Percentiles rank a stretch among this genome's conserved stretches.
Conservation (phyloP, 768 basidiomycete genomes). For the Agrocybe pediades region DNA sequence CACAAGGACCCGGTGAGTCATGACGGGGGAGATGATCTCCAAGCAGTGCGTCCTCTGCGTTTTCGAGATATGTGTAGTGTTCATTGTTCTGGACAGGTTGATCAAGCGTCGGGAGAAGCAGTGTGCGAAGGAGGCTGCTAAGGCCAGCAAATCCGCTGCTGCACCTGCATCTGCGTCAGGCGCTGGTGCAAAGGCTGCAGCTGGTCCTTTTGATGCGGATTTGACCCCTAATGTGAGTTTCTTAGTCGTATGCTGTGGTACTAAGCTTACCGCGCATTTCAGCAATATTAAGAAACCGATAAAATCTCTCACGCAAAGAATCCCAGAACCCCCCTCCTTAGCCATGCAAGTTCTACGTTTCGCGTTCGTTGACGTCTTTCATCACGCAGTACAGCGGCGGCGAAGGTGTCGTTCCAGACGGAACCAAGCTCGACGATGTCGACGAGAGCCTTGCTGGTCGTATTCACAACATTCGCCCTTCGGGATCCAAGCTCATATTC, state of each 20-base stretch:
- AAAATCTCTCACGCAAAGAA: conserved; percentile 82
- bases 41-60: conserved; percentile 69
- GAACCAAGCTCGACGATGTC: conserved; percentile 60
- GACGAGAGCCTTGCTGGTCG: conserved; percentile 88
- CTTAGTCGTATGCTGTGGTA: not conserved
- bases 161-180: conserved; percentile 39
- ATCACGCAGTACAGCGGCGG: conserved; percentile 71
- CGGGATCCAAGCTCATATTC: conserved; percentile 84
- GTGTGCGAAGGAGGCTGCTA: conserved; percentile 79
- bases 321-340: conserved; percentile 91
- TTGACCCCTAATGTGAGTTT: conserved; percentile 85
- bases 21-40: conserved; percentile 95
- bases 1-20: conserved; percentile 85
- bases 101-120: conserved; percentile 93
- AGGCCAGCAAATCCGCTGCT: conserved; percentile 53
- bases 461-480: conserved; percentile 86
- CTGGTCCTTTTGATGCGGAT: conserved; percentile 73
- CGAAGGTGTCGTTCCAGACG: conserved; percentile 70
- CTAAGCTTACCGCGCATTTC: conserved; percentile 4
- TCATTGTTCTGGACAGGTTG: conserved; percentile 59
- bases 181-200: conserved; percentile 40
- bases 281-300: conserved; percentile 98
- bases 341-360: conserved; percentile 98
- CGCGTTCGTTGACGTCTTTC: conserved; percentile 72
- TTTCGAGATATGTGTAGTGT: conserved; percentile 13